Evolutionary conservation across 2,329 filamentous ascomycete genomes (phyloP).

Genomic region (Periconia sp.): DNA sequence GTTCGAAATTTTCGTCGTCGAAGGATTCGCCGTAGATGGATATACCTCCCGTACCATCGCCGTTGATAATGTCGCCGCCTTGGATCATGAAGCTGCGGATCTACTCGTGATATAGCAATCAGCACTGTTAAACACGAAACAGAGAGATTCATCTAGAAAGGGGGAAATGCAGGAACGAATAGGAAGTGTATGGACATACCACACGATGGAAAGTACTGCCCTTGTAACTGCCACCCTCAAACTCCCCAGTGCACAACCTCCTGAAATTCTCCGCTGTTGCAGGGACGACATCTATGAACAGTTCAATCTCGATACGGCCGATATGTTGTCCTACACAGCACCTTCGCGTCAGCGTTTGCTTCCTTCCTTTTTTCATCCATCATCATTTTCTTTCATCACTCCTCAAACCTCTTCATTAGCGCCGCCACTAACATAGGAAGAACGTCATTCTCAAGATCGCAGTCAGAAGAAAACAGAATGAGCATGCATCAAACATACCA

Average conservation of each 20-base stretch:
- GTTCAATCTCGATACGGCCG: constrained; percentile 80
- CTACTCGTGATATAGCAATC: neutral
- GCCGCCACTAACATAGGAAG: too few species aligned
- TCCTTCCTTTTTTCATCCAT: too few species aligned
- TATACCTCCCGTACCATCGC: constrained; percentile 82
- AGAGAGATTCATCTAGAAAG: neutral
- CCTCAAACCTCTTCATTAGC: too few species aligned
- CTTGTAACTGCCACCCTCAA: constrained; percentile 75
- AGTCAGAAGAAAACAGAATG: neutral
- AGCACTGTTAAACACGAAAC: neutral
- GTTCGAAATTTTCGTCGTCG: constrained; percentile 83
- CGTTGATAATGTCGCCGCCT: constrained; percentile 82
- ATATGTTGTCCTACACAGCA: constrained; percentile 47
- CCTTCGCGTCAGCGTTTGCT: neutral
- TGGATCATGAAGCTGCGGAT: constrained; percentile 85
- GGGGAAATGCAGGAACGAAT: neutral
- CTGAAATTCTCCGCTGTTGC: constrained; percentile 82
- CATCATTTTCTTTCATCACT: too few species aligned
- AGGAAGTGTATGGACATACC: constrained; percentile 46
- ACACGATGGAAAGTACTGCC: constrained; percentile 84
- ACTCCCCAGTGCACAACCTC: constrained; percentile 71
- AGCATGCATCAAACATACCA: constrained; percentile 1
- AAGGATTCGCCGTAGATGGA: constrained; percentile 81
- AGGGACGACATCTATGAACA: constrained; percentile 80
- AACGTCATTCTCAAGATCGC: too few species aligned